Percentiles rank a stretch among this genome's conserved stretches.
Conservation (phyloP, 495 filamentous ascomycete genomes). For the Lophiostoma macrostomum region DNA sequence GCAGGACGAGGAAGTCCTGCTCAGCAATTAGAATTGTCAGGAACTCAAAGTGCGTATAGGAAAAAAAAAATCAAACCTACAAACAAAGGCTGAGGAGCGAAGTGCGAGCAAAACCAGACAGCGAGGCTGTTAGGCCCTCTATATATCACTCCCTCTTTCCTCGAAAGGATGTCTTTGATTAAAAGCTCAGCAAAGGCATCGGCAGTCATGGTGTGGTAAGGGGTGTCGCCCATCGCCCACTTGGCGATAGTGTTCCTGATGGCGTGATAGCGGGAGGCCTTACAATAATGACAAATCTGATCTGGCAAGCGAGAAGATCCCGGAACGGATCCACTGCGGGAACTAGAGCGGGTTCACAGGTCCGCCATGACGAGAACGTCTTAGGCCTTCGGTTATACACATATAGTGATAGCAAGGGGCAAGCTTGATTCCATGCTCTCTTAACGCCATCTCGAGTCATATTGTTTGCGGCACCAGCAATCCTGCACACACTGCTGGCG, state of each 20-base stretch:
- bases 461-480: constrained; percentile 60
- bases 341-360: no score
- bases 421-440: no score
- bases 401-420: no score
- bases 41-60: background rate
- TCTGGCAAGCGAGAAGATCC: no score
- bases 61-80: background rate
- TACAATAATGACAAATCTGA: no score
- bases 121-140: background rate
- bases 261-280: background rate
- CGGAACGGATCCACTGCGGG: no score
- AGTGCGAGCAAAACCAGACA: background rate
- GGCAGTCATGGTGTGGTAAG: background rate
- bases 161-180: background rate
- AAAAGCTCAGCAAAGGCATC: background rate
- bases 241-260: constrained; percentile 8
- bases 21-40: background rate
- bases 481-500: constrained; percentile 64
- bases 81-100: background rate
- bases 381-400: no score
- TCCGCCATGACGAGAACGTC: no score
- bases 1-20: background rate
- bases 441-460: constrained; percentile 67
- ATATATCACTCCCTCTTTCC: background rate
- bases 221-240: background rate